Base-by-base conservation (phyloP, 352 stramenopile species). In the Phytophthora idaei region DNA sequence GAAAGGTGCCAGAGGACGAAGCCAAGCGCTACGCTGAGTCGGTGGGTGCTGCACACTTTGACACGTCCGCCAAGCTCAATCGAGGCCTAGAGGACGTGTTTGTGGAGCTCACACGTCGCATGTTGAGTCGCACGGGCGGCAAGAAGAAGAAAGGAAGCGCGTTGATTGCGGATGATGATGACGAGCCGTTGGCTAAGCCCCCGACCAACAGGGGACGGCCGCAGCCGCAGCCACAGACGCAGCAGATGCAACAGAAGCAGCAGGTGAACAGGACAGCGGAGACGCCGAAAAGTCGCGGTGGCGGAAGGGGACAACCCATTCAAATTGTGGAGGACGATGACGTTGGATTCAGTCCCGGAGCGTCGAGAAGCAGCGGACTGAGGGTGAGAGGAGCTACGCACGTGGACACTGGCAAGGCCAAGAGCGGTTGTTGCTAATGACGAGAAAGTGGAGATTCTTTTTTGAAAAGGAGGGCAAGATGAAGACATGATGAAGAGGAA, bases 1-100 rank as follows among this genome's bases (percentile, higher is more conserved):
- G 93, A 21, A 93, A 95, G 61, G 93, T 98, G 27, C 78, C 78
- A 42, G 83, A 96, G 57, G 81, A 91, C 25, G 93, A 97, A 14
- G 93, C 90, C 14, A 71, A 79, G 34, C 73, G 80, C 48, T 98
- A 97, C 71, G 91, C 92, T 11, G 85, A 89, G 51, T 95, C 83
- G 12, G 88, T 97, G 21, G 87, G 89, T 27, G 93, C 93, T 37
- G 81, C 79, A 47, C 90, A 98, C 73, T 97, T 97, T 61, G 80
- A 90, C 64, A 97, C 93, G 48, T 97, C 87, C 7, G 93, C 93
- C 29, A 98, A 98, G 64, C 78, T 95, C n/a, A 97, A 97, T 74
- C 79, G 87, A 48, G 90, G 92, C 7, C 69, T 98, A 1, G 90
- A 98, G 34, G 90, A 97, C 48, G 89, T 92, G 46, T 98, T 98